phyloP scores from a whole-genome alignment of 1,284 basidiomycete species.

The Cronartium ribicola region DNA sequence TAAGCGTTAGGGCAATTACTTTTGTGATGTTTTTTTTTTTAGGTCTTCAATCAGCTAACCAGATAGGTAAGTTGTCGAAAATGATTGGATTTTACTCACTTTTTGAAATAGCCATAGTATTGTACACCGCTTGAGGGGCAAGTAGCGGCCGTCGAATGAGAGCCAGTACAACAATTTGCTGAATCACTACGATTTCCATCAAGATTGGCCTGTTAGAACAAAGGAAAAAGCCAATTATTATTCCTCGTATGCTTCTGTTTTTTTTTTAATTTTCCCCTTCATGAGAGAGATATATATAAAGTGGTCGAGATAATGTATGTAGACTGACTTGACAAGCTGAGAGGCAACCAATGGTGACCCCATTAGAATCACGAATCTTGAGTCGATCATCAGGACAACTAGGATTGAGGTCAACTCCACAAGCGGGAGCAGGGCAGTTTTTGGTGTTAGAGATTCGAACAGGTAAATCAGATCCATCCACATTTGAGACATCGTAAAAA shows the following conservation, averaged over 20 bases:
- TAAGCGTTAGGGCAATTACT: slow-evolving; percentile 42
- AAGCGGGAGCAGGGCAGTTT: slow-evolving; percentile 41
- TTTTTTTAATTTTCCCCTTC: no score
- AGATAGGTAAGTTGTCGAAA: background rate
- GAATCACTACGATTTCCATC: slow-evolving; percentile 28
- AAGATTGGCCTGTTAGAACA: slow-evolving; percentile 29
- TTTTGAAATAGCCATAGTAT: slow-evolving; percentile 38
- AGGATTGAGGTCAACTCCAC: slow-evolving; percentile 42
- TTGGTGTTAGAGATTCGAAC: slow-evolving; percentile 44
- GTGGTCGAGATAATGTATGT: background rate
- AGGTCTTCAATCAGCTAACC: no score
- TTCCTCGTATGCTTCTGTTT: background rate
- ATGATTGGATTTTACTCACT: background rate
- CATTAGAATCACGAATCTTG: slow-evolving; percentile 30
- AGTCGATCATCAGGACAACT: slow-evolving; percentile 40
- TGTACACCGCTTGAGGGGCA: slow-evolving; percentile 39
- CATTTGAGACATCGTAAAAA: slow-evolving; percentile 48
- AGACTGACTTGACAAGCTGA: slow-evolving; percentile 37
- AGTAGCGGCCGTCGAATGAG: slow-evolving; percentile 28
- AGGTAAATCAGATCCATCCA: slow-evolving; percentile 49
- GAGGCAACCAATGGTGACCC: slow-evolving; percentile 30
- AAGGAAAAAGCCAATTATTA: background rate
- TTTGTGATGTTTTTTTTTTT: background rate
- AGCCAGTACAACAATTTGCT: slow-evolving; percentile 43
- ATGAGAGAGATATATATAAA: background rate